Base-by-base conservation (phyloP, 352 stramenopile genomes). In the Phytopythium kandeliae region DNA sequence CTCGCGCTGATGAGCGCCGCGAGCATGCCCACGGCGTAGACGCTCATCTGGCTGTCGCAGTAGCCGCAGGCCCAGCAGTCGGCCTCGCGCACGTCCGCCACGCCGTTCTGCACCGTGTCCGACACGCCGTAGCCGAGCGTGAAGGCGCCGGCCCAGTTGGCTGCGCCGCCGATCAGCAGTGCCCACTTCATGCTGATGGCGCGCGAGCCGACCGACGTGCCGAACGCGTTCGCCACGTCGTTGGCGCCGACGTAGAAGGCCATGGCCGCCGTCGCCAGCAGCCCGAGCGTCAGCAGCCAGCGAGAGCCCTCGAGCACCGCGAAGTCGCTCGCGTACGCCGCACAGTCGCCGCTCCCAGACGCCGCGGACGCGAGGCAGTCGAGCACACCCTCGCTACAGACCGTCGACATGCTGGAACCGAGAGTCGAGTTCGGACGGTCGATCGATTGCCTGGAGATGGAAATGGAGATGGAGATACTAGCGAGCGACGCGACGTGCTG, bases 221-320 rank as follows among this genome's bases (percentile, higher is more conserved):
- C 85, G 65, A 92, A 95, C 16, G 85, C 78, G 53, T 95, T 97
- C 16, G 79, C 85, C 26, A 87, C 84, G 69, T 96, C 85, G 67
- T 96, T 95, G 7, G 73, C 83, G 51, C 83, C 85, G 48, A 72
- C 66, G 33, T 49, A 53, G 34, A 75, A 75, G 24, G 66, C 66
- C 49, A 62, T 70, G 50, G 36, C 49, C 21, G 60, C 56, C 3
- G 54, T 57, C 28, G 61, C 37, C 8, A 65, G n/a, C n/a, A 45
- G 24, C 11, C 54, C 55, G 9, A 62, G 28, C 26, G 58, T 13
- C 0, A 66, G 26, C 11, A 72, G 36, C 17, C 26, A 16, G 16
- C 65, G 55, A 34, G 61, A 63, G 48, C 43, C 16, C 25, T 66
- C 15, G 8, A 40, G 17, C 35, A 55, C 37, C 11, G 47, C 41